Conservation (phyloP, 257 asterid genomes). For the Plantago major region DNA sequence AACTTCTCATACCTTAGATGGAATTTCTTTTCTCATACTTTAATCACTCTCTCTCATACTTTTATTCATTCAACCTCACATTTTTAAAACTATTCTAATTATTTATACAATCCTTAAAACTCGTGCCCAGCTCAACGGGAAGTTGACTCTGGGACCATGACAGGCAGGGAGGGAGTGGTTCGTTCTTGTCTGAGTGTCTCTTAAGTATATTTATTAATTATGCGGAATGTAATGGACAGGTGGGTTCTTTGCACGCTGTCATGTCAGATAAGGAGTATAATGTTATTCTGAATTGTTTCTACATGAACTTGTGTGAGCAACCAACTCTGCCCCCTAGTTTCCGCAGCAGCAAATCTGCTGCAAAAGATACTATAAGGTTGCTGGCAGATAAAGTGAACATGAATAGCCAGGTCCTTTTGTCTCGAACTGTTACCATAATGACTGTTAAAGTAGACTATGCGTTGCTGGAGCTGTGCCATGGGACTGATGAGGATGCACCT, state of each 20-base stretch:
- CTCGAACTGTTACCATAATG: slow-evolving; percentile 83
- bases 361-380: slow-evolving; percentile 83
- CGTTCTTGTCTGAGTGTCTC: too few species aligned
- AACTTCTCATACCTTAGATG: too few species aligned
- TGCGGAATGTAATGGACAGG: slow-evolving; percentile 43
- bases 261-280: slow-evolving; percentile 92
- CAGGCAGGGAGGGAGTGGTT: slow-evolving; percentile 93
- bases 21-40: too few species aligned
- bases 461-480: slow-evolving; percentile 76
- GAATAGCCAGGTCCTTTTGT: slow-evolving; percentile 86
- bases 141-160: slow-evolving; percentile 44
- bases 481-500: slow-evolving; percentile 76
- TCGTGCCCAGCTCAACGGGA: too few species aligned
- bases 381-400: slow-evolving; percentile 87
- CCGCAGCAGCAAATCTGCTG: slow-evolving; percentile 70
- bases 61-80: too few species aligned
- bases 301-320: slow-evolving; percentile 76
- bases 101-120: too few species aligned
- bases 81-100: too few species aligned
- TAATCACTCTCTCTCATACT: too few species aligned
- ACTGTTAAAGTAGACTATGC: slow-evolving; percentile 78
- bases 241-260: slow-evolving; percentile 76
- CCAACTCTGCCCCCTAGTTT: slow-evolving; percentile 90
- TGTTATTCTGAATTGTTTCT: slow-evolving; percentile 78
- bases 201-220: slow-evolving; percentile 9